Evolutionary conservation across 148 eudicot species (phyloP).

Genomic region (Agrostemma githago): DNA sequence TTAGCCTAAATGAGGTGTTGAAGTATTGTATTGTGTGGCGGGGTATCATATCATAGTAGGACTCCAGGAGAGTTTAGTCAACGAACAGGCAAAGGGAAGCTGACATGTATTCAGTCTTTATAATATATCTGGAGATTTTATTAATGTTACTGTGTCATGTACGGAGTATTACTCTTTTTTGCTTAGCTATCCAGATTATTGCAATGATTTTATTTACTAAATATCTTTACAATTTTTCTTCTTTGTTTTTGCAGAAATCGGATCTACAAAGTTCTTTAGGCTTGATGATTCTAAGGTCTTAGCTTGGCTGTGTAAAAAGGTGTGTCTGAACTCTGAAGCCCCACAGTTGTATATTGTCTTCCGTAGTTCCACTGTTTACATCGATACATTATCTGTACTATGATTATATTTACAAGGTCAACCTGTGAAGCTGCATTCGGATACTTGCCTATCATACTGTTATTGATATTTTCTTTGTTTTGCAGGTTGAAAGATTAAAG

Average conservation of each 20-base stretch:
- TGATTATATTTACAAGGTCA: background rate
- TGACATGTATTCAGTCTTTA: background rate
- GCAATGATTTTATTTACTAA: background rate
- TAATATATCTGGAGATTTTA: background rate
- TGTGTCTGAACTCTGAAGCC: conserved; percentile 23
- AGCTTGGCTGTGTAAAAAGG: conserved; percentile 80
- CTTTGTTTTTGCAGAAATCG: conserved; percentile 53
- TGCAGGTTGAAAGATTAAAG: conserved; percentile 59
- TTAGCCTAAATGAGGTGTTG: background rate
- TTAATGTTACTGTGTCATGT: background rate
- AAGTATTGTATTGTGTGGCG: background rate
- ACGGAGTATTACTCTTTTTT: background rate
- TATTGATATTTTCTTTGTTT: conserved; percentile 1
- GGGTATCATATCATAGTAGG: background rate
- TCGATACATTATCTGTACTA: background rate
- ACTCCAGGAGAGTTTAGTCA: background rate
- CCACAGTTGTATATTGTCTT: background rate
- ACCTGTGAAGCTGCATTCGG: background rate
- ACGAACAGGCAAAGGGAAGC: background rate
- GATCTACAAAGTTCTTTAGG: conserved; percentile 79
- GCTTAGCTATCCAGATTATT: background rate
- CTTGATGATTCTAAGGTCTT: conserved; percentile 87
- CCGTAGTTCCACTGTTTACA: background rate
- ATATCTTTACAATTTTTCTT: background rate
- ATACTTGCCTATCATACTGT: background rate